These are phyloP conservation scores for Trametes polyzona DNA, from an alignment of 1,284 basidiomycete species.

Conservation along the genomic window DNA sequence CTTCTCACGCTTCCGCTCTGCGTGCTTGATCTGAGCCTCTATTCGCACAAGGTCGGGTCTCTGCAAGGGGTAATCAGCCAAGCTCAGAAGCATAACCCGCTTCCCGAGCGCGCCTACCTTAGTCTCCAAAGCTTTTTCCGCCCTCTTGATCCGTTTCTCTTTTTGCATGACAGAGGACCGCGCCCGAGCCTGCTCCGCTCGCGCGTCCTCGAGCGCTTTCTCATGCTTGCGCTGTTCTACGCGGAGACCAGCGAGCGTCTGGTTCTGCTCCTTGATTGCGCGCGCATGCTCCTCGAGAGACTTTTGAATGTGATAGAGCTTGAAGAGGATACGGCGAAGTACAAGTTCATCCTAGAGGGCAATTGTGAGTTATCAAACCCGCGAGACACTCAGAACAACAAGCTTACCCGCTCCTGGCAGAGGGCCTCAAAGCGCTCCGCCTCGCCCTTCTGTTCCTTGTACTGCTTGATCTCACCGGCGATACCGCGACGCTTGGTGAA, in stretches of 20 bases:
- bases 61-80: conserved; percentile 41
- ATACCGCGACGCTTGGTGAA: conserved; percentile 94
- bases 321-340: conserved; percentile 85
- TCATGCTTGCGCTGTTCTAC: conserved; percentile 74
- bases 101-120: conserved; percentile 58
- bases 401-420: conserved; percentile 67
- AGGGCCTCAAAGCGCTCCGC: conserved; percentile 88
- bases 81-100: neutral
- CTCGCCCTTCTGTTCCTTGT: conserved; percentile 96
- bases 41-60: conserved; percentile 81
- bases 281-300: conserved; percentile 74
- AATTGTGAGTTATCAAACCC: neutral
- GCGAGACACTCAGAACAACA: neutral
- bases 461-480: conserved; percentile 94
- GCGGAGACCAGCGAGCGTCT: conserved; percentile 67
- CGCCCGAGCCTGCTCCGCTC: conserved; percentile 81
- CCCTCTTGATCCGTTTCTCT: conserved; percentile 38
- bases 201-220: conserved; percentile 71
- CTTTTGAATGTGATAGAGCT: conserved; percentile 88
- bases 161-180: conserved; percentile 50
- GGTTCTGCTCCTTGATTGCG: conserved; percentile 75
- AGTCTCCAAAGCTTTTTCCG: conserved; percentile 45
- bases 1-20: conserved; percentile 77
- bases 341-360: conserved; percentile 77
- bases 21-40: conserved; percentile 89